Percentiles rank a stretch among this genome's conserved stretches.
phyloP scores from a whole-genome alignment of 345 rosid genomes.

The Eucalyptus tenuipes region DNA sequence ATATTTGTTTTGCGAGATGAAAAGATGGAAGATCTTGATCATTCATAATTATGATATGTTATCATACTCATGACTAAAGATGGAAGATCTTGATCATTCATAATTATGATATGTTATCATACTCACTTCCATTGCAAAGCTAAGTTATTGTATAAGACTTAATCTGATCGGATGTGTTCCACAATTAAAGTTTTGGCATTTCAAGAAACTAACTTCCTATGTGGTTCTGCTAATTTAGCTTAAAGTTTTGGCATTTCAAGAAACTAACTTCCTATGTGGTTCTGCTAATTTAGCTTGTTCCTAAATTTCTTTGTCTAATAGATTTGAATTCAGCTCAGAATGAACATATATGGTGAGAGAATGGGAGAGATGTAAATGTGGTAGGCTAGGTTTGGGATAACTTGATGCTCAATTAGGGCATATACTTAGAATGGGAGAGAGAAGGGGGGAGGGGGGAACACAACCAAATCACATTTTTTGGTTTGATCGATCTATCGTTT shows the following conservation, averaged over 20 bases:
- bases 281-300: not conserved
- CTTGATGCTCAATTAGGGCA: not conserved
- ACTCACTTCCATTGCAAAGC: not conserved
- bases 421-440: no score
- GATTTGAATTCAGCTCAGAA: not conserved
- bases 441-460: no score
- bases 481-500: fast-evolving
- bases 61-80: not conserved
- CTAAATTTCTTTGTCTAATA: not conserved
- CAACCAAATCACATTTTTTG: not conserved
- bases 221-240: not conserved
- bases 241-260: no score
- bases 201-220: no score
- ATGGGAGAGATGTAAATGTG: not conserved
- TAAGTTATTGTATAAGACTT: not conserved
- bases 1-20: not conserved
- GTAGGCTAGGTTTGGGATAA: not conserved
- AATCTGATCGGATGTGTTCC: not conserved
- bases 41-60: no score
- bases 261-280: no score
- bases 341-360: not conserved
- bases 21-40: not conserved
- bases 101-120: no score
- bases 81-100: not conserved
- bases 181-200: no score